Evolutionary conservation across 2,329 filamentous ascomycete genomes (phyloP).

Genomic region (Hymenoscyphus albidus): DNA sequence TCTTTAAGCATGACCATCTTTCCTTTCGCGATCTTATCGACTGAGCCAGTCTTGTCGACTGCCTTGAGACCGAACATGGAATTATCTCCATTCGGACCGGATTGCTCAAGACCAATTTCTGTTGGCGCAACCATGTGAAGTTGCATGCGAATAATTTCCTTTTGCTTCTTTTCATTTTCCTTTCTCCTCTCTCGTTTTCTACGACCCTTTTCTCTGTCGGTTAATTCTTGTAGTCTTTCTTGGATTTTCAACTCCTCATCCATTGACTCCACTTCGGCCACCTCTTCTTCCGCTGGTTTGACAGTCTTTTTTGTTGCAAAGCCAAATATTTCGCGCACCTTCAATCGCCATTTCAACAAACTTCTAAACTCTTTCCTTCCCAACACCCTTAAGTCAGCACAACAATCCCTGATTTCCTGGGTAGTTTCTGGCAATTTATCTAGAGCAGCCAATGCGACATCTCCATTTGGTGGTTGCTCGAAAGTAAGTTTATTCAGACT

Average conservation of each 20-base stretch:
- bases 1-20: slow-evolving; percentile 70
- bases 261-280: slow-evolving; percentile 82
- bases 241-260: slow-evolving; percentile 91
- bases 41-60: slow-evolving; percentile 70
- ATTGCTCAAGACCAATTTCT: slow-evolving; percentile 90
- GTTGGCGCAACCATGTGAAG: slow-evolving; percentile 94
- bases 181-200: slow-evolving; percentile 80
- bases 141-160: slow-evolving; percentile 93
- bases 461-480: slow-evolving; percentile 71
- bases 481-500: slow-evolving; percentile 82
- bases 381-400: slow-evolving; percentile 80
- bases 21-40: slow-evolving; percentile 67
- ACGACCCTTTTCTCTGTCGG: slow-evolving; percentile 70
- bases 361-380: slow-evolving; percentile 93
- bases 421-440: slow-evolving; percentile 85
- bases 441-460: slow-evolving; percentile 82
- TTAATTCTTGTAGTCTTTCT: slow-evolving; percentile 77
- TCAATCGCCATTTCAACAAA: slow-evolving; percentile 83
- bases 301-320: slow-evolving; percentile 64
- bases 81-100: slow-evolving; percentile 72
- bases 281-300: slow-evolving; percentile 55
- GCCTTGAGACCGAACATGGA: slow-evolving; percentile 83
- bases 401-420: slow-evolving; percentile 73
- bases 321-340: slow-evolving; percentile 85
- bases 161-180: slow-evolving; percentile 92